Evolutionary conservation across 768 basidiomycete genomes (phyloP), one percentile per base, ranked within the genome.

Genomic region (Boletus bicolor): DNA sequence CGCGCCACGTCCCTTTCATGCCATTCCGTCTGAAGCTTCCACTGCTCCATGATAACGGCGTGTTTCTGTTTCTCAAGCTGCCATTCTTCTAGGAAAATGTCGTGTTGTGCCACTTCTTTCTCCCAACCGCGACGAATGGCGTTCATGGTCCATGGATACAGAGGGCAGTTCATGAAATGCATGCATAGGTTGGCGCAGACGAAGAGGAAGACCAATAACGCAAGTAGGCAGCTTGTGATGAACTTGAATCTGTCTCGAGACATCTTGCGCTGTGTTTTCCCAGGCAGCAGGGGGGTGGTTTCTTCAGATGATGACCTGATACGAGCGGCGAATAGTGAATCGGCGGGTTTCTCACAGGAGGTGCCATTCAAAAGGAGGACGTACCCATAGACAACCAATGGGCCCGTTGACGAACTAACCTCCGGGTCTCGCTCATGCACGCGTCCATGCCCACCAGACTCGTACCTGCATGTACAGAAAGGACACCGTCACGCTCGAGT

Each of bases 21-120:
- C 53, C 43, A 51, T 34, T 64, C 51, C 5, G 3, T 21, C n/a
- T 65, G 28, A 4, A 54, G 35, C 6, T 59, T 42, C 64, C 64
- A 65, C 7, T 50, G 19, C 7, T 50, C 24, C 38, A 39, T 26
- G 0, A 21, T n/a, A 7, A 19, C 6, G 1, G 10, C 21, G 17
- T 58, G 64, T 4, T 55, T 41, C 19, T 49, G 37, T 21, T 53
- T 4, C 26, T 64, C 59, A 2, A 44, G 53, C 2, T 7, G 35
- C 62, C 65, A 64, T 5, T 45, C 15, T 36, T 61, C 53, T 5
- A 0, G 55, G 2, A 32, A 1, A n/a, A 53, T 4, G 0, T 35
- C 19, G 7, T 64, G 48, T 1, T 43, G n/a, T 7, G n/a, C 41
- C 1, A 8, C 51, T 21, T 51, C 62, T 3, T 35, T 53, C 24